Evolutionary conservation across 1,284 basidiomycete genomes (phyloP).

Genomic region (Microbotryomycetes sp.): DNA sequence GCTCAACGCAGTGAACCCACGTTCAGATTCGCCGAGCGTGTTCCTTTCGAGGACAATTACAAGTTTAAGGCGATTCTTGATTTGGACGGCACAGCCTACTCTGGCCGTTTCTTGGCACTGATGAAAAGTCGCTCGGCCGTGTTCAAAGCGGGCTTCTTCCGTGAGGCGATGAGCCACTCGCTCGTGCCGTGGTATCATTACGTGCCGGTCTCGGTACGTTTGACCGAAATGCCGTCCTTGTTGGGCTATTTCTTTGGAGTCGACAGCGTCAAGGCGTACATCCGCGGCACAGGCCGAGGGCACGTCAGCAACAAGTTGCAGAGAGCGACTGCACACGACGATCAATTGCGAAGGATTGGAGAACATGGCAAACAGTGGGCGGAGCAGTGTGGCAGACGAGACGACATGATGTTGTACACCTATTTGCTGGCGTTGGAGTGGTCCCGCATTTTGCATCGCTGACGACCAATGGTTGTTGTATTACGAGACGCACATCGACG

Average conservation of each 20-base stretch:
- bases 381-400: constrained; percentile 13
- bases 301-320: neutral
- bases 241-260: constrained; percentile 24
- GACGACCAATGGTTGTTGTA: too few relatives aligned
- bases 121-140: constrained; percentile 12
- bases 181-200: constrained; percentile 28
- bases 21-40: constrained; percentile 12
- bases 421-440: constrained; percentile 22
- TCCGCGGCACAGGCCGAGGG: neutral
- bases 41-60: constrained; percentile 17
- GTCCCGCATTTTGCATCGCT: constrained; percentile 1
- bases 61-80: constrained; percentile 16
- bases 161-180: constrained; percentile 9
- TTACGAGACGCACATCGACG: too few relatives aligned
- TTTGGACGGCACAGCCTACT: constrained; percentile 27
- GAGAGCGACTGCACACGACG: constrained; percentile 8
- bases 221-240: constrained; percentile 15
- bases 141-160: constrained; percentile 11
- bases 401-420: constrained; percentile 16
- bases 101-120: constrained; percentile 20
- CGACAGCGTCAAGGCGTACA: neutral
- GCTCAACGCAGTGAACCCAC: constrained; percentile 18
- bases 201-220: constrained; percentile 12
- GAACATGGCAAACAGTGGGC: constrained; percentile 14
- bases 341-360: constrained; percentile 9